A percentile compares a stretch with the other conserved stretches of the same genome.
Conservation (phyloP, 1,284 basidiomycete species). For the Fomitopsis pinicola region DNA sequence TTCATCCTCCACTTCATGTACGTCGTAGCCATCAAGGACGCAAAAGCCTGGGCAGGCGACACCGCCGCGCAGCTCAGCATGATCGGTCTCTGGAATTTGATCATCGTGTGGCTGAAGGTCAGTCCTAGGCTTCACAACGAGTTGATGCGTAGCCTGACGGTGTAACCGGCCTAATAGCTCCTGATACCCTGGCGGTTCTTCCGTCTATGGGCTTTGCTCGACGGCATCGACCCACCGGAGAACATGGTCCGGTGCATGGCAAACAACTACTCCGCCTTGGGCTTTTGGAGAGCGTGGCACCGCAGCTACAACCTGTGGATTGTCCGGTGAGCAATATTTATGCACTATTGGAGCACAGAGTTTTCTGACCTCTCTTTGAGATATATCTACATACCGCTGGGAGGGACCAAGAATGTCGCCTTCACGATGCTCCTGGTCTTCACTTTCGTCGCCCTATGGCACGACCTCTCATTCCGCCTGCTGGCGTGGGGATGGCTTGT, state of each 20-base stretch:
- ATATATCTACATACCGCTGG: constrained; percentile 94
- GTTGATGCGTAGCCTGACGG: background rate
- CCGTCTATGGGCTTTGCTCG: constrained; percentile 88
- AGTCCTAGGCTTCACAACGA: constrained; percentile 11
- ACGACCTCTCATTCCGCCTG: constrained; percentile 86
- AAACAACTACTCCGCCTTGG: constrained; percentile 94
- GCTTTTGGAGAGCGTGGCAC: constrained; percentile 98
- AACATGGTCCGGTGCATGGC: constrained; percentile 99
- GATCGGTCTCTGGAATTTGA: constrained; percentile 97
- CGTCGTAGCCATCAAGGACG: constrained; percentile 94
- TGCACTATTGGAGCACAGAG: background rate
- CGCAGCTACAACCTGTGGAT: constrained; percentile 97
- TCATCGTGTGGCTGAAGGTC: constrained; percentile 96
- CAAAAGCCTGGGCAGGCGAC: constrained; percentile 70
- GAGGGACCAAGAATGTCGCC: constrained; percentile 67
- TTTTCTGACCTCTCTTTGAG: constrained; percentile 32
- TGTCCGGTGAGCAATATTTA: constrained; percentile 55
- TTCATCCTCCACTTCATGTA: constrained; percentile 93
- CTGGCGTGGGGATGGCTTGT: constrained; percentile 98
- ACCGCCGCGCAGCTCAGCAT: constrained; percentile 82
- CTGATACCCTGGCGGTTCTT: constrained; percentile 98
- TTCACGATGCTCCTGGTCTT: constrained; percentile 82
- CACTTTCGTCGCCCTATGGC: constrained; percentile 99
- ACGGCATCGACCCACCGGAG: constrained; percentile 92
- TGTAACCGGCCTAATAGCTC: constrained; percentile 47